Conservation (phyloP, 176 grass and related monocot genomes). For the Eragrostis curvula region DNA sequence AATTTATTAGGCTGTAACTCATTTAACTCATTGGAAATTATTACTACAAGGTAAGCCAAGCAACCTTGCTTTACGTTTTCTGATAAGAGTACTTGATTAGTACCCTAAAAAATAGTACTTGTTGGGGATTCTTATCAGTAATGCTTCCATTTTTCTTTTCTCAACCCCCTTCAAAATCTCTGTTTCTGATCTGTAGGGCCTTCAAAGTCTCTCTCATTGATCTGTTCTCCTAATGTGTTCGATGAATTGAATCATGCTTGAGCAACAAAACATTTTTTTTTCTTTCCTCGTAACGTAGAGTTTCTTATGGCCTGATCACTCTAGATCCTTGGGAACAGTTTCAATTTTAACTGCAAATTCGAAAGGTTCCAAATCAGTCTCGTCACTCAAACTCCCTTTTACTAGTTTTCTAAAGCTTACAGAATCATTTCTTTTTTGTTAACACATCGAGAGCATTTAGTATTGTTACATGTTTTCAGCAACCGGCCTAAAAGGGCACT, state of each 20-base stretch:
- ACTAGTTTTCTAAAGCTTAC: background rate
- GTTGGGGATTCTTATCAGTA: no score
- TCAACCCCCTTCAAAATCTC: background rate
- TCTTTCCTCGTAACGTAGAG: background rate
- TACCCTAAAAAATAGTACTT: no score
- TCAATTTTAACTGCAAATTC: background rate
- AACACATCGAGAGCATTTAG: background rate
- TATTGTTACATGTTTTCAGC: slow-evolving; percentile 43
- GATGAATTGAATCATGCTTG: background rate
- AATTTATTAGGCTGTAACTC: slow-evolving; percentile 32
- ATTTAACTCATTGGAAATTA: slow-evolving; percentile 73
- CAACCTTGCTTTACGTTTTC: background rate
- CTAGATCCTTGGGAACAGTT: background rate
- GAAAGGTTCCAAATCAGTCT: background rate
- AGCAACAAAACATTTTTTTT: background rate
- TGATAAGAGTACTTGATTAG: background rate
- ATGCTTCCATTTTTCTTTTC: no score
- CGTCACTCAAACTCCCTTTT: background rate
- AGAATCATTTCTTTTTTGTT: background rate
- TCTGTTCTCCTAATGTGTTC: background rate
- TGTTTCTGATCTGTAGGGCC: background rate
- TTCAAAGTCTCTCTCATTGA: background rate
- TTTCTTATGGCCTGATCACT: background rate
- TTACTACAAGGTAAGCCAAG: slow-evolving; percentile 59
- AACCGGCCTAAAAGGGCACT: slow-evolving; percentile 48